Percentiles rank a stretch among this genome's conserved stretches.
These are phyloP conservation scores for Somion occarium DNA, from an alignment of 1,284 basidiomycete genomes.

Conservation along the genomic window DNA sequence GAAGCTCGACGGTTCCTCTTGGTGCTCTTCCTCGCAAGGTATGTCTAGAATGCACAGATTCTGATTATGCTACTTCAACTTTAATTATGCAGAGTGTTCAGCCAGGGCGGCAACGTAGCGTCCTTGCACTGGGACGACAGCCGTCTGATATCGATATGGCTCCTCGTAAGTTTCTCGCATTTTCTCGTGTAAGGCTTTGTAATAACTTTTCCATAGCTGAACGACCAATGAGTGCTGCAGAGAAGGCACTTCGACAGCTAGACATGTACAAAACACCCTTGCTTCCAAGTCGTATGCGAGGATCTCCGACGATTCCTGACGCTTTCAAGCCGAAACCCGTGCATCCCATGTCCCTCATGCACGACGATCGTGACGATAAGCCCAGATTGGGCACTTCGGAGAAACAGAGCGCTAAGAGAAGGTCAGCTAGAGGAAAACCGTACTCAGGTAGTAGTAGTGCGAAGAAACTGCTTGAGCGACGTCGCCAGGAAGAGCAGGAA, in stretches of 20 bases:
- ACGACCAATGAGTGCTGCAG: constrained; percentile 45
- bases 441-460: constrained; percentile 71
- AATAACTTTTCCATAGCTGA: constrained; percentile 20
- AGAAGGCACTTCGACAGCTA: constrained; percentile 61
- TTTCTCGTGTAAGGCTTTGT: too few species aligned
- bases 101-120: constrained; percentile 10
- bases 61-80: not conserved
- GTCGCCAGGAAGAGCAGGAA: constrained; percentile 34
- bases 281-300: constrained; percentile 61
- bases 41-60: constrained; percentile 3
- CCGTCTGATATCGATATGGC: too few species aligned
- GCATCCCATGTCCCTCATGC: constrained; percentile 55
- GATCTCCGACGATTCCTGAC: constrained; percentile 46
- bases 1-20: constrained; percentile 39
- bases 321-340: constrained; percentile 53
- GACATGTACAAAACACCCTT: constrained; percentile 75
- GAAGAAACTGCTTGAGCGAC: constrained; percentile 64
- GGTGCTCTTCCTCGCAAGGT: constrained; percentile 49
- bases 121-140: constrained; percentile 7
- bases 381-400: constrained; percentile 33
- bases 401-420: constrained; percentile 24
- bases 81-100: constrained; percentile 6
- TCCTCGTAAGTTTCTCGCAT: constrained; percentile 1
- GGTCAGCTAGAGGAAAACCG: constrained; percentile 36
- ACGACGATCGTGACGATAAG: constrained; percentile 27